A percentile compares a stretch with the other conserved stretches of the same genome.
Conservation (phyloP, 371 early-diverging fungal species). For the Cokeromyces recurvatus region DNA sequence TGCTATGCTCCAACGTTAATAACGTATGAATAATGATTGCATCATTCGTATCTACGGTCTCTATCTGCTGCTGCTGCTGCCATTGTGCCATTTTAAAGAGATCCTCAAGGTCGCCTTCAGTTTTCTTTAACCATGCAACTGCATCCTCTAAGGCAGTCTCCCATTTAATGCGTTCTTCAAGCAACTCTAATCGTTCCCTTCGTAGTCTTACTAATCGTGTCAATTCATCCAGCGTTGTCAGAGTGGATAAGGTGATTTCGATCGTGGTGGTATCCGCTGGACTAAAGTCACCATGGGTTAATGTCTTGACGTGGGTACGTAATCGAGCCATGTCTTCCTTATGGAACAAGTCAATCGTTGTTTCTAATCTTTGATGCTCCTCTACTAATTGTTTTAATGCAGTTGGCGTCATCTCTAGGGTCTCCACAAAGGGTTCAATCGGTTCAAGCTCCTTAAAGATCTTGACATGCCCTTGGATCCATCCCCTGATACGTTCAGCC, state of each 20-base stretch:
- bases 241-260: conserved; percentile 46
- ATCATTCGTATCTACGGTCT: conserved; percentile 22
- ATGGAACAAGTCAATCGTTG: conserved; percentile 45
- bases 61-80: conserved; percentile 11
- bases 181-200: conserved; percentile 29
- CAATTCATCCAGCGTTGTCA: conserved; percentile 41
- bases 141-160: conserved; percentile 36
- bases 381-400: conserved; percentile 31
- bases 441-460: conserved; percentile 36
- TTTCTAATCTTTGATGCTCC: conserved; percentile 33
- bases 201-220: conserved; percentile 29
- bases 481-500: conserved; percentile 35
- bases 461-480: no score
- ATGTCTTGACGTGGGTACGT: conserved; percentile 47
- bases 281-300: conserved; percentile 37
- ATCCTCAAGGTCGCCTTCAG: conserved; percentile 27
- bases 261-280: conserved; percentile 56
- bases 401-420: conserved; percentile 19
- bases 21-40: conserved; percentile 26
- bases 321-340: conserved; percentile 50
- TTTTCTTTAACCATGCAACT: conserved; percentile 26
- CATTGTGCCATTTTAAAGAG: conserved; percentile 30
- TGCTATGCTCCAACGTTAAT: conserved; percentile 25
- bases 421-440: conserved; percentile 28
- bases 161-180: conserved; percentile 42